phyloP scores from a whole-genome alignment of 176 grass and related monocot genomes.

The Themeda triandra region DNA sequence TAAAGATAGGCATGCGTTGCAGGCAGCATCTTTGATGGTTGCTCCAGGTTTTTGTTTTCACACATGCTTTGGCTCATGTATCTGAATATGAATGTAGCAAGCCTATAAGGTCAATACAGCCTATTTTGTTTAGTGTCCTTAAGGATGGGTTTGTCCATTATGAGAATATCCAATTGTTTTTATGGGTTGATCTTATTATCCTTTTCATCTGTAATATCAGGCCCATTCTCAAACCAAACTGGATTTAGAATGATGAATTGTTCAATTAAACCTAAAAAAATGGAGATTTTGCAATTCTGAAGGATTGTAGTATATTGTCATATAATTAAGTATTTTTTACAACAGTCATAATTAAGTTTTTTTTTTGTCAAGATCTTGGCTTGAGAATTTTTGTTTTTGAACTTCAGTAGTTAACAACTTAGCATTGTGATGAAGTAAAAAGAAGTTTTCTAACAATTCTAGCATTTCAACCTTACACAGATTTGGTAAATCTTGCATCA shows the following conservation, averaged over 20 bases:
- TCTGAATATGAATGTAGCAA: slow-evolving; percentile 14
- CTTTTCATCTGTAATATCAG: background rate
- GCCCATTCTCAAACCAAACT: background rate
- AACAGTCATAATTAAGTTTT: background rate
- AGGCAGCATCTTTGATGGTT: slow-evolving; percentile 53
- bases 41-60: slow-evolving; percentile 60
- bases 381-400: background rate
- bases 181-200: background rate
- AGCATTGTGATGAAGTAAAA: slow-evolving; percentile 1
- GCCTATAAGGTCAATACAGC: background rate
- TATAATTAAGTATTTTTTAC: too few species aligned
- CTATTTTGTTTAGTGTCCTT: slow-evolving; percentile 9
- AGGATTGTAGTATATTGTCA: background rate
- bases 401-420: background rate
- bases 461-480: background rate
- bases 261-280: slow-evolving; percentile 21
- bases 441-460: background rate
- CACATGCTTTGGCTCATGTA: slow-evolving; percentile 22
- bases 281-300: slow-evolving; percentile 10
- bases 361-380: slow-evolving; percentile 3
- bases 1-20: slow-evolving; percentile 81
- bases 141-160: background rate
- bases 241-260: slow-evolving; percentile 8
- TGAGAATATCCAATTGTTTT: background rate
- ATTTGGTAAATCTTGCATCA: slow-evolving; percentile 9